These are phyloP conservation scores for Neohortaea acidophila DNA, from an alignment of 495 filamentous ascomycete species.

Conservation along the genomic window DNA sequence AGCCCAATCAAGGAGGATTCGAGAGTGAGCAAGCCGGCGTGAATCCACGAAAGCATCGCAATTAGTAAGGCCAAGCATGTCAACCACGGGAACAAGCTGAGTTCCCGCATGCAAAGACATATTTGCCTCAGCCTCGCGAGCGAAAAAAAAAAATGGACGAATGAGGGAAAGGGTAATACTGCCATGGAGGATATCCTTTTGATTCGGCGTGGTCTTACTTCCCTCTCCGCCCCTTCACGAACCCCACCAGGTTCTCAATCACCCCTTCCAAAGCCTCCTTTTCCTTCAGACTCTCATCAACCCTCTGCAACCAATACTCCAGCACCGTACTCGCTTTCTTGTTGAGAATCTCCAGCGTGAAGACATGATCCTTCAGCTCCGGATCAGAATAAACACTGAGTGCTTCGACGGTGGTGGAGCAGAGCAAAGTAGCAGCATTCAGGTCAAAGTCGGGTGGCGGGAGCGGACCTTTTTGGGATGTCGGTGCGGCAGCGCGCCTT, in stretches of 20 bases:
- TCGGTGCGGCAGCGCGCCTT: conserved; percentile 15
- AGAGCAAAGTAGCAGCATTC: conserved; percentile 59
- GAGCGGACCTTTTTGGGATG: conserved; percentile 35
- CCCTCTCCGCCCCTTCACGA: conserved; percentile 58
- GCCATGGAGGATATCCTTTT: too few relatives aligned
- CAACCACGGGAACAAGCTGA: too few relatives aligned
- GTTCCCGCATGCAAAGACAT: too few relatives aligned
- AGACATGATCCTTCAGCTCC: conserved; percentile 63
- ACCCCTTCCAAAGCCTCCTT: conserved; percentile 95
- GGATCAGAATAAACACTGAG: conserved; percentile 55
- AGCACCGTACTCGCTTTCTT: conserved; percentile 57
- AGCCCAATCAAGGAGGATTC: too few relatives aligned
- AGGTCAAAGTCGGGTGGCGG: conserved; percentile 66
- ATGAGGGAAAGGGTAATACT: too few relatives aligned
- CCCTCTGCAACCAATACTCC: conserved; percentile 75
- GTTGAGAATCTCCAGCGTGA: conserved; percentile 50
- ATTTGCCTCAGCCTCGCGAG: too few relatives aligned
- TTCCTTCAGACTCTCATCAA: conserved; percentile 71
- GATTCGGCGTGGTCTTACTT: too few relatives aligned
- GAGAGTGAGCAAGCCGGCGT: too few relatives aligned
- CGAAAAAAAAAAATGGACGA: too few relatives aligned
- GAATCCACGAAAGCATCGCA: too few relatives aligned
- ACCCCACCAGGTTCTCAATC: conserved; percentile 93
- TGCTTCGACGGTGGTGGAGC: conserved; percentile 69
- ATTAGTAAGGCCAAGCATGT: too few relatives aligned